These are phyloP conservation scores for Cephalotrichum gorgonifer DNA, from an alignment of 2,329 filamentous ascomycete species.

Conservation along the genomic window DNA sequence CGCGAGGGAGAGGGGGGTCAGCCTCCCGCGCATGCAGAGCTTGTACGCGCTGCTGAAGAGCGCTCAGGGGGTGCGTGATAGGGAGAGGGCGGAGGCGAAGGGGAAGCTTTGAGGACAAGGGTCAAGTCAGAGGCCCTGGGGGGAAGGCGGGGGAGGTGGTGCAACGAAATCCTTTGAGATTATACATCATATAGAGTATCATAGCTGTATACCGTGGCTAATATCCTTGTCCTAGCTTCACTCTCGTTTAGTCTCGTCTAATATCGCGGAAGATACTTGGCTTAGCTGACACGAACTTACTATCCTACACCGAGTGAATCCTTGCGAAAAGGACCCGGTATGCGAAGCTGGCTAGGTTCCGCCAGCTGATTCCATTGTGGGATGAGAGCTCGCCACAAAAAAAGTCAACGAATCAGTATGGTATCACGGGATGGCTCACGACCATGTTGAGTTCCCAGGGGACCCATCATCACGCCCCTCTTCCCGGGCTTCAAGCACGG, in stretches of 20 bases:
- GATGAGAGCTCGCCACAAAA: not conserved
- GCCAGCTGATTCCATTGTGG: too few species aligned
- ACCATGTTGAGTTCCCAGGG: not conserved
- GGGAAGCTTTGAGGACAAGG: not conserved
- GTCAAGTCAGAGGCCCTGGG: not conserved
- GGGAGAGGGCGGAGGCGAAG: not conserved
- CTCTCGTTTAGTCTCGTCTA: too few species aligned
- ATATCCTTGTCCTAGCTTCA: too few species aligned
- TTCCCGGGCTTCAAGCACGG: conserved; percentile 55
- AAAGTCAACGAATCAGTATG: not conserved
- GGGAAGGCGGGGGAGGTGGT: not conserved
- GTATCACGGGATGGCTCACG: not conserved
- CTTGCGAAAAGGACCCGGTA: too few species aligned
- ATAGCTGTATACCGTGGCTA: too few species aligned
- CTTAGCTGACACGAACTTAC: too few species aligned
- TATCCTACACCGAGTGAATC: too few species aligned
- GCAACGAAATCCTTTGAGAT: not conserved
- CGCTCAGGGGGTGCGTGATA: conserved; percentile 43
- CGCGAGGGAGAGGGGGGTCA: conserved; percentile 49
- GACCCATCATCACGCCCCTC: not conserved
- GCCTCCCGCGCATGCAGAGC: conserved; percentile 56
- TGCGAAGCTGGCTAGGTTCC: too few species aligned
- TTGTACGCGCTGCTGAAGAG: conserved; percentile 57
- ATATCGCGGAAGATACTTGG: too few species aligned
- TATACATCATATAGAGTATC: too few species aligned